Evolutionary conservation across 495 filamentous ascomycete species (phyloP).

Genomic region (Oidiodendron maius): DNA sequence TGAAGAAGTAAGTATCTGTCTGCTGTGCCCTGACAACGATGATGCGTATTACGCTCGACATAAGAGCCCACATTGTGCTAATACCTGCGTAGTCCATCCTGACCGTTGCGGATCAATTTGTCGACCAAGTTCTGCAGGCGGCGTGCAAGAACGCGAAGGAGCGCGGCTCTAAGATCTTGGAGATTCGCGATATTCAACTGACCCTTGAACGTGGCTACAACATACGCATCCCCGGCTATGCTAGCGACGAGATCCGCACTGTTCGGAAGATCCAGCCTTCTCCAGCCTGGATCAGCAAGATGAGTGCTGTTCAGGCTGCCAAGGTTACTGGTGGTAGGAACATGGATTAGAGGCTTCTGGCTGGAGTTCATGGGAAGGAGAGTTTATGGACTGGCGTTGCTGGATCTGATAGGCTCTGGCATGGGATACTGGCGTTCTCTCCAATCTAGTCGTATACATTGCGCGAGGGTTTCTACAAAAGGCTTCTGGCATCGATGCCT

Average conservation of each 20-base stretch:
- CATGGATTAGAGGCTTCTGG: conserved; percentile 27
- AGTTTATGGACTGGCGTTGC: conserved; percentile 1
- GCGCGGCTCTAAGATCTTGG: conserved; percentile 78
- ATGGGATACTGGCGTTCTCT: neutral
- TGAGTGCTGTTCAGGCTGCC: conserved; percentile 89
- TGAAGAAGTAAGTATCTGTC: conserved; percentile 67
- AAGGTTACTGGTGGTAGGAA: conserved; percentile 64
- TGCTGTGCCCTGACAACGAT: no score
- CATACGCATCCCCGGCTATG: conserved; percentile 92
- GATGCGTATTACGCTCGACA: no score
- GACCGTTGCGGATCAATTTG: conserved; percentile 86
- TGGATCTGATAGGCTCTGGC: neutral
- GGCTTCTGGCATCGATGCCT: neutral
- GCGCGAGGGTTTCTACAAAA: neutral
- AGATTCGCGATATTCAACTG: conserved; percentile 90
- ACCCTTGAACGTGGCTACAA: conserved; percentile 96
- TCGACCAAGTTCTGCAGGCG: conserved; percentile 79
- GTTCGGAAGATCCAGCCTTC: conserved; percentile 88
- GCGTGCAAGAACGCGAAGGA: conserved; percentile 92
- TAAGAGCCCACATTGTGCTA: conserved; percentile 9
- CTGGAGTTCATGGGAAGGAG: conserved; percentile 1
- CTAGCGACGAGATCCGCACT: conserved; percentile 87
- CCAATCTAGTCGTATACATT: neutral
- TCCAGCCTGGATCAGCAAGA: conserved; percentile 85
- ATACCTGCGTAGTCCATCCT: conserved; percentile 62